A percentile compares a stretch with the other conserved stretches of the same genome.
Conservation (phyloP, 352 stramenopile species). For the Globisporangium solare region DNA sequence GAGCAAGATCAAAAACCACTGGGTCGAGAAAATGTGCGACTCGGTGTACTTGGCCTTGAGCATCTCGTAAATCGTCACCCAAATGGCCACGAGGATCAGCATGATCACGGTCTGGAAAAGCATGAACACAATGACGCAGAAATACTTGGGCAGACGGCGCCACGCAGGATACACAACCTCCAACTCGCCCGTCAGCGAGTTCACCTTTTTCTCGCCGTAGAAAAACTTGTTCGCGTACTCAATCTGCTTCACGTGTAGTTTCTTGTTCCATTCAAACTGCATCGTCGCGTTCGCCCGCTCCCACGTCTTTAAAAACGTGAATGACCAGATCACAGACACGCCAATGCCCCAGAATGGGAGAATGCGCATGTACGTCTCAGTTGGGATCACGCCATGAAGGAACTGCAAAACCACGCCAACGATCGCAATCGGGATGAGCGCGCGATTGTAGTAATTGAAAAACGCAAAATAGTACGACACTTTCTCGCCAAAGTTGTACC, state of each 20-base stretch:
- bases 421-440: conserved; percentile 67
- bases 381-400: conserved; percentile 46
- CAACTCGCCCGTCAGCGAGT: conserved; percentile 67
- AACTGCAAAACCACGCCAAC: conserved; percentile 57
- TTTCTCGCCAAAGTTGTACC: conserved; percentile 83
- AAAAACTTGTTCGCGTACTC: conserved; percentile 83
- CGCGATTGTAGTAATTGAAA: conserved; percentile 79
- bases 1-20: conserved; percentile 81
- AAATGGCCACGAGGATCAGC: conserved; percentile 79
- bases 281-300: conserved; percentile 73
- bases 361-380: conserved; percentile 71
- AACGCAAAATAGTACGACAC: conserved; percentile 88
- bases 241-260: conserved; percentile 80
- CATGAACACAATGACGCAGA: conserved; percentile 80
- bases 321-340: conserved; percentile 78
- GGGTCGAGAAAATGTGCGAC: conserved; percentile 73
- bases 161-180: conserved; percentile 67
- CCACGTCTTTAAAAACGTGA: conserved; percentile 82
- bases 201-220: conserved; percentile 57
- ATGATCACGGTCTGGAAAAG: conserved; percentile 81
- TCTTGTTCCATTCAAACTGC: conserved; percentile 79
- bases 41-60: conserved; percentile 79
- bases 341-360: conserved; percentile 78
- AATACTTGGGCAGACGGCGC: conserved; percentile 67
- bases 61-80: conserved; percentile 87